Evolutionary conservation across 495 filamentous ascomycete genomes (phyloP).

Genomic region (Amniculicola lignicola): DNA sequence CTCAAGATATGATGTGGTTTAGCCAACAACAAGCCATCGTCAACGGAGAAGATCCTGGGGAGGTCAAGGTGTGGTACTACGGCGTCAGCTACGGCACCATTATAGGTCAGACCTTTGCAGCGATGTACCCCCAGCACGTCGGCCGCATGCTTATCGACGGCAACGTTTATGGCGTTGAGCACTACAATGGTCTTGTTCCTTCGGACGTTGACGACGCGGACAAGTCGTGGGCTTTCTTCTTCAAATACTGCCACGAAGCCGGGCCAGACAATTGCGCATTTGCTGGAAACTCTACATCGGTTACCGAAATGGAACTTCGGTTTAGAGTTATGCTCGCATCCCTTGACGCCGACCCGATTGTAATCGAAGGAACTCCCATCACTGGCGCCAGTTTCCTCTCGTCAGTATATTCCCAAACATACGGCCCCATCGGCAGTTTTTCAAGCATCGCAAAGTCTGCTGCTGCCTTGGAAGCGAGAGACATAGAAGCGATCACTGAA

Average conservation of each 20-base stretch:
- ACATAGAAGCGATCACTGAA: no score
- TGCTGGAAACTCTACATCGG: conserved; percentile 27
- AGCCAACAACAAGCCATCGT: conserved; percentile 46
- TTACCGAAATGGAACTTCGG: conserved; percentile 43
- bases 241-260: conserved; percentile 15
- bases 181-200: conserved; percentile 4
- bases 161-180: conserved; percentile 46
- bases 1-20: conserved; percentile 50
- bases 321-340: conserved; percentile 3
- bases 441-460: neutral
- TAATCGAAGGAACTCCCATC: neutral
- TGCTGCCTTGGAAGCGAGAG: no score
- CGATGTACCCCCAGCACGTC: conserved; percentile 52
- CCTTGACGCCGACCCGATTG: neutral
- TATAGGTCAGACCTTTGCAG: conserved; percentile 46
- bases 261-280: conserved; percentile 12
- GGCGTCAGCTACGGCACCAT: conserved; percentile 37
- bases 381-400: neutral
- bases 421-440: neutral
- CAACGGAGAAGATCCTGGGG: conserved; percentile 28
- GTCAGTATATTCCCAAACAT: neutral
- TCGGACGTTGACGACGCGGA: conserved; percentile 3
- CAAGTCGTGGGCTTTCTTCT: conserved; percentile 5
- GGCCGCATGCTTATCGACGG: conserved; percentile 52
- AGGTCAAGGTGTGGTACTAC: conserved; percentile 37